phyloP scores from a whole-genome alignment of 345 rosid genomes.

The Eucalyptus paniculata region DNA sequence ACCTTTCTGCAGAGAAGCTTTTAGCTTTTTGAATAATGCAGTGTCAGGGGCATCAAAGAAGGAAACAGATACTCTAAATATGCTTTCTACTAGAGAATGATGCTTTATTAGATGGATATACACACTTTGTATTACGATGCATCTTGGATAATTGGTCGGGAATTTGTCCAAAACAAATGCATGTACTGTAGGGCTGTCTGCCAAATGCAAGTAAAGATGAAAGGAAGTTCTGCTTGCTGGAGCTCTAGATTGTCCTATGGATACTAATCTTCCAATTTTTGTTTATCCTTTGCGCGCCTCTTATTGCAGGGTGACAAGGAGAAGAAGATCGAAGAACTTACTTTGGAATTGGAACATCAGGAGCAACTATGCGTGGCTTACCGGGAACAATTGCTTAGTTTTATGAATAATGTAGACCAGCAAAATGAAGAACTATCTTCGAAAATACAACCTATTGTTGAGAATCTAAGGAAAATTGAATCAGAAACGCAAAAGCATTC shows the following conservation, averaged over 20 bases:
- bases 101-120: not conserved
- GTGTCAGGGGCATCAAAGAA: not conserved
- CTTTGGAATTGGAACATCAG: slow-evolving; percentile 36
- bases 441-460: slow-evolving; percentile 38
- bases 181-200: not conserved
- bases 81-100: not conserved
- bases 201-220: not conserved
- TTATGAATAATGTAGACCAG: slow-evolving; percentile 44
- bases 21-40: not conserved
- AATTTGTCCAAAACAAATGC: not conserved
- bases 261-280: not conserved
- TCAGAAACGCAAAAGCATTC: slow-evolving; percentile 20
- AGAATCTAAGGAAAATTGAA: slow-evolving; percentile 44
- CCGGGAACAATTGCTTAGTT: slow-evolving; percentile 35
- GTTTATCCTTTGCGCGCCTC: not conserved
- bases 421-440: slow-evolving; percentile 50
- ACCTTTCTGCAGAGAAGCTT: not conserved
- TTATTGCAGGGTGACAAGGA: slow-evolving; percentile 56
- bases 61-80: not conserved
- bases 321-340: slow-evolving; percentile 53
- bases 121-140: not conserved
- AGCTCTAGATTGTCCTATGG: not conserved
- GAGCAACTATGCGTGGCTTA: slow-evolving; percentile 37
- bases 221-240: not conserved
- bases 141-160: not conserved